Base-by-base conservation (phyloP, 2,329 filamentous ascomycete genomes). In the Botryotinia calthae region DNA sequence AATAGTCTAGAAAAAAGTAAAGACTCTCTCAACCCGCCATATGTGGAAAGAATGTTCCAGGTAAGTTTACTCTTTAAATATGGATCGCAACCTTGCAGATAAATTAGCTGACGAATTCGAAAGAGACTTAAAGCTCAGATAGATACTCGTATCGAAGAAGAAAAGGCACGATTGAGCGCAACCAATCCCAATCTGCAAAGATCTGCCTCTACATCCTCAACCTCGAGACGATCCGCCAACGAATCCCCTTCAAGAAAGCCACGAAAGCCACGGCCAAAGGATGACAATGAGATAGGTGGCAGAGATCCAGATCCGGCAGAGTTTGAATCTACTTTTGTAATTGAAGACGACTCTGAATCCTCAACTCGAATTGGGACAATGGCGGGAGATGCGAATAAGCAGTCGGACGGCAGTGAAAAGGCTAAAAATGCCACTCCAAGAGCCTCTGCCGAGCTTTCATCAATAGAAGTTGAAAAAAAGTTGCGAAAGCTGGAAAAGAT, bases 401-500 rank as follows among this genome's bases (percentile, higher is more conserved):
- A 34, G 71, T 68, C 73, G 58, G 78, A 76, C 25, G 74, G 72
- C 31, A 76, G 74, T 40, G 79, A 80, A 68, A 80, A 76, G 61
- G 31, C 69, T 25, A 76, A 59, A 70, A 79, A 75, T 25, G 65
- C 71, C 48, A 65, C 70, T 54, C 71, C 73, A 51, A 77, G 73
- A 56, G 62, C 74, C 25, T 71, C 75, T 16, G 37, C 63, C 6
- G 78, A 79, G 51, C 82, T 97, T 46, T 87, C 94, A 0, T 87
- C 94, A 0, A 87, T 90, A 5, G 93, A 97, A 66, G 86, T 97
- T 42, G 89, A 88, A 72, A 86, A 88, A 44, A 95, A 91, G 81
- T 83, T 98, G 76, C 89, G 92, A 74, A 95, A 93, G 82, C 85
- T 98, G n/a, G 94, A 97, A 73, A 97, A 94, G 81, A 85, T 98